A percentile compares a stretch with the other conserved stretches of the same genome.
Evolutionary conservation across 805 yeast species (phyloP).

Genomic region (Huiozyma naganishii): DNA sequence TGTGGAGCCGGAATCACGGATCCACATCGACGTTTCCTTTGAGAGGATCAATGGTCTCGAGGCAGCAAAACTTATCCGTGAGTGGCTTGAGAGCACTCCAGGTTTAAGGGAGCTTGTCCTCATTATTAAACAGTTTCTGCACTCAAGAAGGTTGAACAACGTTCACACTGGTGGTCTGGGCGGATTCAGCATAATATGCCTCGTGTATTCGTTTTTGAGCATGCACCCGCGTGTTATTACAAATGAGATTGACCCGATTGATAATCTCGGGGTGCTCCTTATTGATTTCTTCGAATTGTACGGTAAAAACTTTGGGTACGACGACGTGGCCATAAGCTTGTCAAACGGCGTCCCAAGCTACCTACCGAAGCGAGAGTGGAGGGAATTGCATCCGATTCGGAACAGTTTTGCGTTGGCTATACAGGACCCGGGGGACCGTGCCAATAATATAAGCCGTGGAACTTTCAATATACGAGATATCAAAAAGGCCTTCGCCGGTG

Average conservation of each 20-base stretch:
- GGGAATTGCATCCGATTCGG: constrained; percentile 39
- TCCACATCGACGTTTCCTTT: constrained; percentile 83
- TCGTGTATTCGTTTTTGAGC: constrained; percentile 66
- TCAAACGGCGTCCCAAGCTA: constrained; percentile 46
- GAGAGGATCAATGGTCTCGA: constrained; percentile 73
- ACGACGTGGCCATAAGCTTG: constrained; percentile 60
- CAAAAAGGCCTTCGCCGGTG: constrained; percentile 81
- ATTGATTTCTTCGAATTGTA: constrained; percentile 89
- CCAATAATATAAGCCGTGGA: constrained; percentile 79
- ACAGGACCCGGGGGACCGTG: constrained; percentile 78
- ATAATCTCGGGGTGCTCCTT: constrained; percentile 74
- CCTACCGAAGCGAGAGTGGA: constrained; percentile 44
- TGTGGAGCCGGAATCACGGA: constrained; percentile 56
- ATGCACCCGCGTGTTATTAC: constrained; percentile 72
- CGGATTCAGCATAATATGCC: constrained; percentile 84
- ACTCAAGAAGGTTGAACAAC: constrained; percentile 66
- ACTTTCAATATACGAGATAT: constrained; percentile 71
- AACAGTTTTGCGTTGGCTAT: constrained; percentile 59
- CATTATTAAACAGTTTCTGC: constrained; percentile 73
- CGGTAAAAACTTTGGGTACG: constrained; percentile 83
- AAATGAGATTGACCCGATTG: constrained; percentile 51
- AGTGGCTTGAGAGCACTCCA: constrained; percentile 64
- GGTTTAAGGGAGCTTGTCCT: constrained; percentile 76
- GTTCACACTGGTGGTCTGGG: constrained; percentile 94
- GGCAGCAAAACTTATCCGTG: constrained; percentile 68